Percentiles rank a stretch among this genome's conserved stretches.
Conservation (phyloP, 192 early-diverging fungal species). For the Mortierella claussenii region DNA sequence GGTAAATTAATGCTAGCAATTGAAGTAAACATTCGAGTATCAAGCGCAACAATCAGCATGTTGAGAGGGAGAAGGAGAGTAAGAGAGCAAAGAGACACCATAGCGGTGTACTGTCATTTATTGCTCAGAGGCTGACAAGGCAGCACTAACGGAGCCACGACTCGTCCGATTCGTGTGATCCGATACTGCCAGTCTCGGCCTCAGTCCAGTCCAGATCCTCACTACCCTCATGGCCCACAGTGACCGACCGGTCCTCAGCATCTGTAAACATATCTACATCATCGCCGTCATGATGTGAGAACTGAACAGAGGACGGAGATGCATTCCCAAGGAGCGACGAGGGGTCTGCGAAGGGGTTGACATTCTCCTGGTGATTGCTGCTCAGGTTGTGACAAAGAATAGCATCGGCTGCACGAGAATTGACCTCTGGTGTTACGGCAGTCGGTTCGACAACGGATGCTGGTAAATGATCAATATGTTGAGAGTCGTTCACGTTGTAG, state of each 20-base stretch:
- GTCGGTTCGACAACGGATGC: neutral
- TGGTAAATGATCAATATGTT: neutral
- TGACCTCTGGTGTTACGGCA: neutral
- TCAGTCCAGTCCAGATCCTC: conserved; percentile 48
- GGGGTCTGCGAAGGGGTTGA: conserved; percentile 45
- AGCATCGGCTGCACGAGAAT: conserved; percentile 26
- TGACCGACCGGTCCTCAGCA: conserved; percentile 35
- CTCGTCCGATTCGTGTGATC: conserved; percentile 41
- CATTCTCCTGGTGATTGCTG: conserved; percentile 30
- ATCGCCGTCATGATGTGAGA: conserved; percentile 15
- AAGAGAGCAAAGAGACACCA: no score
- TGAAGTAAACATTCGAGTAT: no score
- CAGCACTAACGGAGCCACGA: no score
- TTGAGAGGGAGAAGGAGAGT: no score
- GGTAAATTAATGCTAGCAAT: conserved; percentile 26
- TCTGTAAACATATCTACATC: conserved; percentile 16
- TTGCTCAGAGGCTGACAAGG: no score
- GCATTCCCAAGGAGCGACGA: conserved; percentile 9
- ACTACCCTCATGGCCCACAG: conserved; percentile 24
- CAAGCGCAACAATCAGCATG: no score
- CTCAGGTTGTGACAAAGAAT: conserved; percentile 41
- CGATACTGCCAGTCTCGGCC: conserved; percentile 44
- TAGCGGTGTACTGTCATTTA: no score
- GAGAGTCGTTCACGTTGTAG: neutral
- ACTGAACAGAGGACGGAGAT: conserved; percentile 13